Percentiles rank a stretch among this genome's conserved stretches.
These are phyloP conservation scores for Suillus subaureus DNA, from an alignment of 768 basidiomycete genomes.

Conservation along the genomic window DNA sequence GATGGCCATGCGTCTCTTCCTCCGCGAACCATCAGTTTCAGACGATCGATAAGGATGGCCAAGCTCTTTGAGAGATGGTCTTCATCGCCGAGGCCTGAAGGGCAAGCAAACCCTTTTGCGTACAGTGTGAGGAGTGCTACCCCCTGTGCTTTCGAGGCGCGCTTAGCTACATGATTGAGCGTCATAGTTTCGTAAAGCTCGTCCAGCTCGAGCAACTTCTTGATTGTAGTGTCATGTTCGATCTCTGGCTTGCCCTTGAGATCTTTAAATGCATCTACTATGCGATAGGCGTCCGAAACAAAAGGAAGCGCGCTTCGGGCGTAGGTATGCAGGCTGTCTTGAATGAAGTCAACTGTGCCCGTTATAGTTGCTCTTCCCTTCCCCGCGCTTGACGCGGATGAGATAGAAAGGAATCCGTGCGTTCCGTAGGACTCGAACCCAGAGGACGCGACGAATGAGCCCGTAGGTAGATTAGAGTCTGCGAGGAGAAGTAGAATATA, in stretches of 20 bases:
- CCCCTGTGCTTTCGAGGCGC: slow-evolving; percentile 91
- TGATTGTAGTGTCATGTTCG: slow-evolving; percentile 15
- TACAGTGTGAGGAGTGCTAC: slow-evolving; percentile 90
- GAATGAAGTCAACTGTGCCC: slow-evolving; percentile 59
- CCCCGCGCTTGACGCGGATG: slow-evolving; percentile 19
- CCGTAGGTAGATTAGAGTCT: slow-evolving; percentile 95
- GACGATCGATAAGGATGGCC: slow-evolving; percentile 55
- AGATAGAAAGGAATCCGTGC: slow-evolving; percentile 69
- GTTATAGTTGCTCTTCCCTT: slow-evolving; percentile 24
- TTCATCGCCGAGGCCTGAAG: slow-evolving; percentile 36
- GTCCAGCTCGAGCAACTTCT: slow-evolving; percentile 58
- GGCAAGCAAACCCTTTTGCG: slow-evolving; percentile 73
- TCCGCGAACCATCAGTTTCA: slow-evolving; percentile 68
- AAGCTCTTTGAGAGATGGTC: slow-evolving; percentile 22
- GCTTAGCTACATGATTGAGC: slow-evolving; percentile 84
- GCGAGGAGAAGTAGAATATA: slow-evolving; percentile 80
- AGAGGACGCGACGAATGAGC: slow-evolving; percentile 93
- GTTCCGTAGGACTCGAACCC: slow-evolving; percentile 89
- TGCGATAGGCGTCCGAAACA: slow-evolving; percentile 68
- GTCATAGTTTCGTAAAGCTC: slow-evolving; percentile 82
- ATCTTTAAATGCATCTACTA: slow-evolving; percentile 27
- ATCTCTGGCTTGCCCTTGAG: slow-evolving; percentile 9
- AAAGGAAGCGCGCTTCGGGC: slow-evolving; percentile 77
- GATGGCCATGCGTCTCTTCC: slow-evolving; percentile 76
- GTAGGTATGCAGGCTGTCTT: slow-evolving; percentile 76